Evolutionary conservation across 1,284 basidiomycete genomes (phyloP).

Genomic region (Puccinia brachypodii): DNA sequence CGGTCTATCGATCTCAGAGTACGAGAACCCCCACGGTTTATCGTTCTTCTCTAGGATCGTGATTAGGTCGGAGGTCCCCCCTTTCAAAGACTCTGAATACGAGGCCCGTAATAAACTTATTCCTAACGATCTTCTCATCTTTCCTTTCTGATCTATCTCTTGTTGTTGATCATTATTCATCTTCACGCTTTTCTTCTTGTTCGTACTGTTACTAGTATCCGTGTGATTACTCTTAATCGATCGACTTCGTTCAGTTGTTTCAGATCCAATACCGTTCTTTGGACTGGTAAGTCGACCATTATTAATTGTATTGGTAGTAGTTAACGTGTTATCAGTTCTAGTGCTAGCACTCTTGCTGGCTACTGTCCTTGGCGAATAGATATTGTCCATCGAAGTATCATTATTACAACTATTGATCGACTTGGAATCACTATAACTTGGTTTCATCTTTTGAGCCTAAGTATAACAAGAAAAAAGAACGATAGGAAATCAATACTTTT

Average conservation of each 20-base stretch:
- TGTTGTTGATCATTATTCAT: background rate
- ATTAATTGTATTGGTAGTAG: too few species aligned
- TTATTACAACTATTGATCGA: background rate
- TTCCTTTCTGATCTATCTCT: background rate
- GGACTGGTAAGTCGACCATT: too few species aligned
- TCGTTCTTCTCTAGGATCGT: slow-evolving; percentile 84
- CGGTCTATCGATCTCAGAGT: slow-evolving; percentile 69
- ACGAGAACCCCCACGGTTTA: slow-evolving; percentile 70
- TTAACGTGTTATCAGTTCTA: too few species aligned
- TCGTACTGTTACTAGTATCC: too few species aligned
- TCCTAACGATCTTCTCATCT: slow-evolving; percentile 53
- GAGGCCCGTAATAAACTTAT: slow-evolving; percentile 86
- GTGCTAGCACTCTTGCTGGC: too few species aligned
- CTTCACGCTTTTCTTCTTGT: background rate
- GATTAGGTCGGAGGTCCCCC: slow-evolving; percentile 84
- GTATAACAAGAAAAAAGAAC: background rate
- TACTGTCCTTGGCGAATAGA: too few species aligned
- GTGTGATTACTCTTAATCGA: too few species aligned
- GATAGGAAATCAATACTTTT: background rate
- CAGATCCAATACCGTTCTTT: too few species aligned
- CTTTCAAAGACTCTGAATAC: slow-evolving; percentile 86
- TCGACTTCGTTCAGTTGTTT: too few species aligned
- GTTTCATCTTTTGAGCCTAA: slow-evolving; percentile 14
- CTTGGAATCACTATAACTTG: slow-evolving; percentile 2
- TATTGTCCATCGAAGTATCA: too few species aligned